These are phyloP conservation scores for Zopfochytrium polystomum DNA, from an alignment of 371 early-diverging fungal species.

Conservation along the genomic window DNA sequence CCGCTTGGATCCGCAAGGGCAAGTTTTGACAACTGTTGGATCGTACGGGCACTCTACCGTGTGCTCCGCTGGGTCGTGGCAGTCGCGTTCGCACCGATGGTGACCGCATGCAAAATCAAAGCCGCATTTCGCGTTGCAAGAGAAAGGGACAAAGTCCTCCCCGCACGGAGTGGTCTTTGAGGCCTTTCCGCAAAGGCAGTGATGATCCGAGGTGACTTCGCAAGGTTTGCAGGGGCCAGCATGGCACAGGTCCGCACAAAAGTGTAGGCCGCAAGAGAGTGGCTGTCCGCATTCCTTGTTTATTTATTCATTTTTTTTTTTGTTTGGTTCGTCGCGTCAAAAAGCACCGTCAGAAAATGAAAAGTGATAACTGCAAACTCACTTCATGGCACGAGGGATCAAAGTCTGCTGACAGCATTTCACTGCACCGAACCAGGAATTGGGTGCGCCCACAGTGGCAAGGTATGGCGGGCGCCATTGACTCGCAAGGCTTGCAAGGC, in stretches of 20 bases:
- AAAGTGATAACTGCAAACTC: slow-evolving; percentile 11
- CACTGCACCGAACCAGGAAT: slow-evolving; percentile 47
- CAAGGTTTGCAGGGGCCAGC: slow-evolving; percentile 35
- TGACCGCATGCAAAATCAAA: slow-evolving; percentile 60
- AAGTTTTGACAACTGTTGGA: slow-evolving; percentile 60
- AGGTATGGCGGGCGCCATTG: slow-evolving; percentile 64
- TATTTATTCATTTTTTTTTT: no score
- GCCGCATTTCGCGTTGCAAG: slow-evolving; percentile 31
- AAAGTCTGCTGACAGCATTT: slow-evolving; percentile 38
- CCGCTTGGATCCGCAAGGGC: slow-evolving; percentile 79
- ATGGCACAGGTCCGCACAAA: slow-evolving; percentile 36
- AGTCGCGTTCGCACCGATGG: slow-evolving; percentile 71
- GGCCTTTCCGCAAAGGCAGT: slow-evolving; percentile 38
- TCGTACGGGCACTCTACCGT: slow-evolving; percentile 67
- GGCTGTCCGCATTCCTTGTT: slow-evolving; percentile 28
- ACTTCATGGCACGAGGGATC: slow-evolving; percentile 59
- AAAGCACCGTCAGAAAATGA: background rate
- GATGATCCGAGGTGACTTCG: slow-evolving; percentile 11
- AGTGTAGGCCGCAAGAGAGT: slow-evolving; percentile 37
- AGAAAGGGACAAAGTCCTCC: slow-evolving; percentile 5
- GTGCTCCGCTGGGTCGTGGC: slow-evolving; percentile 62
- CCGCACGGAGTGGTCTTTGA: slow-evolving; percentile 30
- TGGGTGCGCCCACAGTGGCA: slow-evolving; percentile 79
- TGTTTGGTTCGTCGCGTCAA: no score
- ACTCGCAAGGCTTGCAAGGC: slow-evolving; percentile 87